Evolutionary conservation across 2,329 filamentous ascomycete species (phyloP), one percentile per base, ranked within the genome.

Genomic region (Aspergillus pseudotamarii): DNA sequence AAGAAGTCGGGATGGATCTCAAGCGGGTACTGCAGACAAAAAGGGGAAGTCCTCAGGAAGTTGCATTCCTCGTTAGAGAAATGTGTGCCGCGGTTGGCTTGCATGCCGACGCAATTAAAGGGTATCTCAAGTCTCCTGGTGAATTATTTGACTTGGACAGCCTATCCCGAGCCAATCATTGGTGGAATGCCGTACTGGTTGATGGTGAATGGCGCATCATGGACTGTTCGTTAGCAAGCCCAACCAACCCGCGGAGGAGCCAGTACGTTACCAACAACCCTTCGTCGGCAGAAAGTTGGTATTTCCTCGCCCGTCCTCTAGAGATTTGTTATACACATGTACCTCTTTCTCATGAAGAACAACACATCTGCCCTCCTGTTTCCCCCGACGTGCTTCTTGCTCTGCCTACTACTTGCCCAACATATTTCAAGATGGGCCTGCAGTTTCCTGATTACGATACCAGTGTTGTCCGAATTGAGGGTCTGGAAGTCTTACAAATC

Each of bases 281-380:
- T 63, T 86, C 89, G 50, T 82, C 86, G 1, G 93, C 95, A 0
- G 95, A 99, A 70, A 84, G 84, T 36, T 98, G 93, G 89, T 99
- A 94, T 85, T 99, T 99, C 81, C 86, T 99, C n/a, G 83, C 92
- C 1, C 87, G 92, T 10, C 96, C 96, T 6, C 86, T 90, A 53
- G 93, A 99, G 77, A 87, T 94, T 10, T 98, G 94, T 83, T 99
- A 94, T 85, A 97, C 95, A 1, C 95, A 99, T 77, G 89, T 99
- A 26, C 94, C 95, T 6, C 87, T 97, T 60, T 87, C 93, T 61
- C 91, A 93, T 58, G 86, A 89, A 63, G 94, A 98, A 72, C 95
- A 99, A 76, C 95, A 98, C 73, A 89, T 99, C 61, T 94, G 94
- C 64, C 95, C 95, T 19, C 89, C 93, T 0, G 88, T 97, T 28